Evolutionary conservation across 2,329 filamentous ascomycete species (phyloP).

Genomic region (Fonsecaea monophora): DNA sequence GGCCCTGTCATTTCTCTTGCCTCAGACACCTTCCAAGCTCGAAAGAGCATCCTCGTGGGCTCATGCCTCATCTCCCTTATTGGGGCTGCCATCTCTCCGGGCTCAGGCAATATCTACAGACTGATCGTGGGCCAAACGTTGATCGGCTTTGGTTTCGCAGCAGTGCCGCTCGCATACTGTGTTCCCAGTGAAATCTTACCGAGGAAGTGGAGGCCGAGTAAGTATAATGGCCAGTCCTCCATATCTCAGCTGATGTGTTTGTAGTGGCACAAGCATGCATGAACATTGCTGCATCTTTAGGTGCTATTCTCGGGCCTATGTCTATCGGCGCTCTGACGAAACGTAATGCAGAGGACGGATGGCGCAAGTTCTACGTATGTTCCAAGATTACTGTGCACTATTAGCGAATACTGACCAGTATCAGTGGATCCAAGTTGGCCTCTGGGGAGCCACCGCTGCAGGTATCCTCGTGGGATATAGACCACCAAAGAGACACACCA

Average conservation of each 20-base stretch:
- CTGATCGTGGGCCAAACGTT: conserved; percentile 35
- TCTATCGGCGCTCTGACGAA: conserved; percentile 33
- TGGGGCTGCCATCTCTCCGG: conserved; percentile 35
- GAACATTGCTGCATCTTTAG: conserved; percentile 33
- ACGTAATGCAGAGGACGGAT: conserved; percentile 24
- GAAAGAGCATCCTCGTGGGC: conserved; percentile 35
- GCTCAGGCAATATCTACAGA: conserved; percentile 31
- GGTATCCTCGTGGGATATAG: conserved; percentile 36
- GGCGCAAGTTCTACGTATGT: conserved; percentile 38
- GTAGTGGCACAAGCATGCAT: conserved; percentile 34
- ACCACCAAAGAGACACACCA: conserved; percentile 35
- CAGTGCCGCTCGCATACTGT: conserved; percentile 34
- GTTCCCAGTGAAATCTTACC: conserved; percentile 38
- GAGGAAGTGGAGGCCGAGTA: conserved; percentile 37
- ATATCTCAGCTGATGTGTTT: background rate
- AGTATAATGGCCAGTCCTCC: conserved; percentile 9
- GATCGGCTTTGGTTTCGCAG: conserved; percentile 36
- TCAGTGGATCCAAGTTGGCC: conserved; percentile 36
- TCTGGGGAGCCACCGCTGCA: conserved; percentile 35
- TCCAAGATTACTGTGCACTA: background rate
- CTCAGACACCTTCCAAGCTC: conserved; percentile 38
- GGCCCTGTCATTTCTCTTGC: conserved; percentile 33
- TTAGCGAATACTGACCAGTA: conserved; percentile 4
- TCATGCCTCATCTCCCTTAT: conserved; percentile 29
- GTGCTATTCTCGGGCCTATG: conserved; percentile 31